A percentile compares a stretch with the other conserved stretches of the same genome.
These are phyloP conservation scores for Thinopyrum elongatum DNA, from an alignment of 176 grass and related monocot species.

Conservation along the genomic window DNA sequence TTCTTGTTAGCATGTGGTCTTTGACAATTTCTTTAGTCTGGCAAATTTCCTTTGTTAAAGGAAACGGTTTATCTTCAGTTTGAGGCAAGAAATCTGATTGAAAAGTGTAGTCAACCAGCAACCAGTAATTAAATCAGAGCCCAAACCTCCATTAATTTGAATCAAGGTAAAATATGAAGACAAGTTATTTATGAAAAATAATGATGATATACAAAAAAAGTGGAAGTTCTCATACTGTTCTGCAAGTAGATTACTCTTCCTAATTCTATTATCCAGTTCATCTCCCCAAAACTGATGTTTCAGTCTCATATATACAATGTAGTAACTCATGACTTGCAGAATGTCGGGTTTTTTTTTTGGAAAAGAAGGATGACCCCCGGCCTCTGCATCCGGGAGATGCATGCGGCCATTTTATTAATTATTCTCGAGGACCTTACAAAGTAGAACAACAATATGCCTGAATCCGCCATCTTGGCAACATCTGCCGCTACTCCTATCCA, in stretches of 20 bases:
- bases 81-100: slow-evolving; percentile 85
- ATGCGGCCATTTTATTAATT: no score
- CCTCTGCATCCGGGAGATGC: no score
- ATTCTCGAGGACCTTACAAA: no score
- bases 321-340: no score
- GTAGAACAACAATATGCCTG: no score
- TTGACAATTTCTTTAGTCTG: slow-evolving; percentile 1
- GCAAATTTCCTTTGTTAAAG: neutral
- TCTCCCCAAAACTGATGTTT: no score
- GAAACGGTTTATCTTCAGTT: neutral
- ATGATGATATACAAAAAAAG: neutral
- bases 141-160: slow-evolving; percentile 84
- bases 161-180: slow-evolving; percentile 56
- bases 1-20: neutral
- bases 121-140: slow-evolving; percentile 46
- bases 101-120: slow-evolving; percentile 57
- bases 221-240: slow-evolving; percentile 29
- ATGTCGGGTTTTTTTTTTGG: no score
- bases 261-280: no score
- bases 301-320: no score
- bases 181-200: neutral
- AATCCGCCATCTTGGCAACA: no score
- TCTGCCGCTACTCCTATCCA: no score
- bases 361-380: no score
- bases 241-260: slow-evolving; percentile 89